phyloP scores from a whole-genome alignment of 805 yeast genomes.

The Kazachstania bromeliacearum region DNA sequence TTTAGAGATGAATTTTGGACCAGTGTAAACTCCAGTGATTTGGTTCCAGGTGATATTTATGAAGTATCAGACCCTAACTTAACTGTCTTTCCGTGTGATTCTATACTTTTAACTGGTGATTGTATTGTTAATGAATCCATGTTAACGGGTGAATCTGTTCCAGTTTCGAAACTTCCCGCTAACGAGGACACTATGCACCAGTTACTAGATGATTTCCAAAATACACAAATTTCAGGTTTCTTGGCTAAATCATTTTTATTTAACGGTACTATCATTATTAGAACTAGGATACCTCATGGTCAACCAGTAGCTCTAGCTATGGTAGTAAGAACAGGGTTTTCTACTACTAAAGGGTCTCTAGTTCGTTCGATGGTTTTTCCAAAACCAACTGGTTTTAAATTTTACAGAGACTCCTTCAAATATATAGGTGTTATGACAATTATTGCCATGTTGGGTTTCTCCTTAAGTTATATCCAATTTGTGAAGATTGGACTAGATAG shows the following conservation, averaged over 20 bases:
- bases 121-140: constrained; percentile 95
- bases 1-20: constrained; percentile 93
- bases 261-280: constrained; percentile 81
- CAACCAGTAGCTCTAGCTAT: constrained; percentile 64
- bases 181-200: constrained; percentile 48
- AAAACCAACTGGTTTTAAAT: constrained; percentile 85
- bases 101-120: constrained; percentile 79
- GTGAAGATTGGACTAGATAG: constrained; percentile 63
- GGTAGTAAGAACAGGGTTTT: constrained; percentile 83
- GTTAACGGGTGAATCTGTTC: constrained; percentile 97
- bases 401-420: constrained; percentile 88
- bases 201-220: constrained; percentile 46
- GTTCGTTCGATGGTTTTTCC: constrained; percentile 96
- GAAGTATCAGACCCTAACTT: constrained; percentile 85
- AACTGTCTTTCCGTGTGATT: constrained; percentile 74
- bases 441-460: constrained; percentile 77
- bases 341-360: constrained; percentile 90
- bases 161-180: constrained; percentile 76
- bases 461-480: constrained; percentile 75
- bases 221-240: constrained; percentile 48
- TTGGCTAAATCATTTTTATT: constrained; percentile 70
- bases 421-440: constrained; percentile 91
- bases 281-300: constrained; percentile 57
- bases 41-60: constrained; percentile 93
- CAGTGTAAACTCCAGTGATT: constrained; percentile 59